A percentile compares a stretch with the other conserved stretches of the same genome.
Conservation (phyloP, 495 filamentous ascomycete species). For the Copromyces sp. region DNA sequence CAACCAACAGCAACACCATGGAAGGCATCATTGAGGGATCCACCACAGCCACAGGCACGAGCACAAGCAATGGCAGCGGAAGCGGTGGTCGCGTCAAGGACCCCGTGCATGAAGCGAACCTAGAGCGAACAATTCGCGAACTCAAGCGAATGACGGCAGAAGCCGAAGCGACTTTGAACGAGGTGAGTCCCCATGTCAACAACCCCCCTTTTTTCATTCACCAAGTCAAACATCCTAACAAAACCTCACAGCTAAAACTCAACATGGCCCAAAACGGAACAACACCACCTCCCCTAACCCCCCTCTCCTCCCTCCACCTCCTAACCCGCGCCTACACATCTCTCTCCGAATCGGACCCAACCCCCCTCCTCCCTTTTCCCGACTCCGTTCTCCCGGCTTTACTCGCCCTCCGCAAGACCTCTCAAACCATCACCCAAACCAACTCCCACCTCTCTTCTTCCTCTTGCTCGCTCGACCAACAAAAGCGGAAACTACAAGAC, state of each 20-base stretch:
- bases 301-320: conserved; percentile 30
- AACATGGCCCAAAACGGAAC: background rate
- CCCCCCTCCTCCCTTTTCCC: conserved; percentile 45
- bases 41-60: background rate
- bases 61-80: background rate
- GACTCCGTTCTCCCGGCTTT: conserved; percentile 62
- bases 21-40: background rate
- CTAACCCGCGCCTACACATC: conserved; percentile 57
- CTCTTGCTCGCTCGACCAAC: conserved; percentile 40
- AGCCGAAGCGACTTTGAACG: conserved; percentile 50
- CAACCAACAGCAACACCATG: background rate
- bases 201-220: background rate
- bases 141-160: conserved; percentile 55
- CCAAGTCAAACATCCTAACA: background rate
- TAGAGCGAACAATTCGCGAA: conserved; percentile 55
- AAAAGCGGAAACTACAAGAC: conserved; percentile 43
- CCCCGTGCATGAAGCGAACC: conserved; percentile 34
- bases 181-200: conserved; percentile 15
- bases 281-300: background rate
- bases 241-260: background rate
- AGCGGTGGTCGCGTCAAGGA: background rate
- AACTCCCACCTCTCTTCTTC: conserved; percentile 48
- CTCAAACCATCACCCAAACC: conserved; percentile 52
- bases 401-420: conserved; percentile 55
- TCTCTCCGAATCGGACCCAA: conserved; percentile 46